Evolutionary conservation across 1,284 basidiomycete species (phyloP), one percentile per base, ranked within the genome.

Genomic region (Cryptococcus sp.): DNA sequence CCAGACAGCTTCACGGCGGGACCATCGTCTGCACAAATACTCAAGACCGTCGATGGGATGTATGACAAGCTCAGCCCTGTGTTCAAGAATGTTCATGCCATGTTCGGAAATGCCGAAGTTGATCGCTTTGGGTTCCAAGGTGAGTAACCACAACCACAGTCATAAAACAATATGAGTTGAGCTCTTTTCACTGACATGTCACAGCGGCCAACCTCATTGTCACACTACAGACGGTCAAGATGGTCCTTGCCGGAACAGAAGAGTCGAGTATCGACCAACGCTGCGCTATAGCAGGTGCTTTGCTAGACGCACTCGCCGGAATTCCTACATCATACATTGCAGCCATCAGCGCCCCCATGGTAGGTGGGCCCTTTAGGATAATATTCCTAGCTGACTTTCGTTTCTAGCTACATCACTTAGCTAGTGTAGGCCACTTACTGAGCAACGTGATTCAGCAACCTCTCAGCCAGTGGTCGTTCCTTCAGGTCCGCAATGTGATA

Each of bases 281-380:
- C n/a, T 68, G 66, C 44, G 51, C 44, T 17, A 50, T 65, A 19
- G 66, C 66, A 20, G 57, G 64, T 16, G 62, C 65, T 40, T 50
- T 68, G 16, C 50, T 68, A 10, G 57, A 63, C 20, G 58, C 62
- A 7, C 54, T 68, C 20, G 54, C 55, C 3, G 50, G 25, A 4
- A 64, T 68, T 11, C 66, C 66, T 2, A 63, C 64, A 7, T 46
- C 60, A 3, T 68, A 66, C 58, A 64, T 68, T 50, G 61, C 63
- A 49, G 65, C 66, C 5, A 71, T 65, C 52, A 69, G 67, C 47
- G 57, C 66, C 0, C 70, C 70, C 0, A 68, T 69, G 40, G 69
- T 69, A 46, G 46, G 66, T 63, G n/a, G 26, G 7, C 46, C 16
- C 5, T 16, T 13, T 20, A 16, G 17, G 4, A 6, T 15, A n/a